Conservation (phyloP, 2,329 filamentous ascomycete genomes). For the Sporothrix phasma region DNA sequence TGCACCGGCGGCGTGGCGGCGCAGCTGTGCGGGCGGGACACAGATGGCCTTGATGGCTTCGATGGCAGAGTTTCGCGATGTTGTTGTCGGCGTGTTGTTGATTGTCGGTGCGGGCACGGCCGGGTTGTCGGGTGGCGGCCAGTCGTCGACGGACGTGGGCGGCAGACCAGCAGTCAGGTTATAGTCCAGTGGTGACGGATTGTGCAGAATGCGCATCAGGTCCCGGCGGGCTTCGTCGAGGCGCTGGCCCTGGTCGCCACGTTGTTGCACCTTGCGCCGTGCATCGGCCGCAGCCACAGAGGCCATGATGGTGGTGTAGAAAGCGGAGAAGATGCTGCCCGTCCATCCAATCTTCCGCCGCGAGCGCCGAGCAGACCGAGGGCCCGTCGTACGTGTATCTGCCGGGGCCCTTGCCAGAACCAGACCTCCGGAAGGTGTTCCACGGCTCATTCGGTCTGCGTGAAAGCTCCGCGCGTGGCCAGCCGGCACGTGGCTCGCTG, state of each 20-base stretch:
- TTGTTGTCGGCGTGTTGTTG: background rate
- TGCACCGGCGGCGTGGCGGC: background rate
- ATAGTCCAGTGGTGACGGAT: conserved; percentile 4
- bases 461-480: background rate
- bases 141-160: background rate
- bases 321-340: conserved; percentile 49
- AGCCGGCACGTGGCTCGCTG: background rate
- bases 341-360: conserved; percentile 41
- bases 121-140: background rate
- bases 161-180: background rate
- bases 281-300: conserved; percentile 55
- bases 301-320: conserved; percentile 58
- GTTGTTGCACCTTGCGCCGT: conserved; percentile 45
- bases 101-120: conserved; percentile 5
- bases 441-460: conserved; percentile 36
- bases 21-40: conserved; percentile 7
- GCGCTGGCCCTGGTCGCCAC: conserved; percentile 50
- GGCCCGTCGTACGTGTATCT: background rate
- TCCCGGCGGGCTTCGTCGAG: conserved; percentile 42
- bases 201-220: conserved; percentile 9
- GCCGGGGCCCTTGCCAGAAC: background rate
- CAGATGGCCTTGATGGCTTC: conserved; percentile 17
- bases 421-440: conserved; percentile 31
- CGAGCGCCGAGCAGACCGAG: conserved; percentile 25
- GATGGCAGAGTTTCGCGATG: conserved; percentile 4